Evolutionary conservation across 257 asterid genomes (phyloP).

Genomic region (Lycium ferocissimum): DNA sequence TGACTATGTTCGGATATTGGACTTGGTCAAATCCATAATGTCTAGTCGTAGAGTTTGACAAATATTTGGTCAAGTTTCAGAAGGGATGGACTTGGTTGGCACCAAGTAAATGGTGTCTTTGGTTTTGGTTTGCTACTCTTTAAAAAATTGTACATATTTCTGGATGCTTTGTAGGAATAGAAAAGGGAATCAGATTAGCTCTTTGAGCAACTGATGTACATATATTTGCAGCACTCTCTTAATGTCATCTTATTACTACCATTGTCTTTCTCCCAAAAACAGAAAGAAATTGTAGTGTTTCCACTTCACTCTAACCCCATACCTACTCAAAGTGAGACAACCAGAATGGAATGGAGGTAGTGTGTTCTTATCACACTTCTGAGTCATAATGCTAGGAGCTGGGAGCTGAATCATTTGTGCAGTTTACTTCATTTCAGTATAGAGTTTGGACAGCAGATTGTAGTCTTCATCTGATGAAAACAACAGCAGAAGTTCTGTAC

Average conservation of each 20-base stretch:
- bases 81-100: neutral
- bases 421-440: neutral
- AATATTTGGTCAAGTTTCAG: neutral
- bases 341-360: neutral
- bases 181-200: neutral
- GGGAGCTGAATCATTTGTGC: neutral
- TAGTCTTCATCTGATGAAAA: neutral
- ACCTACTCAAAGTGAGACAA: neutral
- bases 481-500: too few relatives aligned
- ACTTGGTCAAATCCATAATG: constrained; percentile 13
- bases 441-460: neutral
- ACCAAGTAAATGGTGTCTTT: neutral
- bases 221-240: neutral
- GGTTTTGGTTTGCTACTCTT: neutral
- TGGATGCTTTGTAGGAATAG: neutral
- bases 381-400: too few relatives aligned
- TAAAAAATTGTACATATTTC: neutral
- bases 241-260: neutral
- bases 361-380: neutral
- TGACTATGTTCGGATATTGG: constrained; percentile 30
- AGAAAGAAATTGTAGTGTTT: neutral
- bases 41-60: neutral
- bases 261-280: neutral
- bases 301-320: neutral
- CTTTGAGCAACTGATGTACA: neutral